Evolutionary conservation across 2,329 filamentous ascomycete species (phyloP).

Genomic region (Pezicula rhizophila): DNA sequence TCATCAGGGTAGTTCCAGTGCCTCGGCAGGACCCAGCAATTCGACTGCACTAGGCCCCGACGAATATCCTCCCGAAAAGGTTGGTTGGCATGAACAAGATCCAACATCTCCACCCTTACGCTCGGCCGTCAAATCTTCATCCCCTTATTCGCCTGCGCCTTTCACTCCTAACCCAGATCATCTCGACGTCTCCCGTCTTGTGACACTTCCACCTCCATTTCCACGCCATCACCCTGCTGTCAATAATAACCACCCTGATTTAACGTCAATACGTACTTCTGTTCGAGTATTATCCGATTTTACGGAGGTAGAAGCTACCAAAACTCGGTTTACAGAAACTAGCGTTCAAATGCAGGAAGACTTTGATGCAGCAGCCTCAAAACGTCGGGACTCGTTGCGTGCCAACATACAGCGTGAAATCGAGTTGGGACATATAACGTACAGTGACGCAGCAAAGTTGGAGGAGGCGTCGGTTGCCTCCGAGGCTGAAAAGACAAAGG

Average conservation of each 20-base stretch:
- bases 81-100: slow-evolving; percentile 42
- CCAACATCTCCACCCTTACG: slow-evolving; percentile 22
- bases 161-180: slow-evolving; percentile 44
- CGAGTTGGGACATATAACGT: slow-evolving; percentile 69
- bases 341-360: slow-evolving; percentile 55
- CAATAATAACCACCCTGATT: slow-evolving; percentile 89
- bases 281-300: slow-evolving; percentile 72
- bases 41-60: slow-evolving; percentile 28
- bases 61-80: slow-evolving; percentile 62
- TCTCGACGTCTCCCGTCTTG: slow-evolving; percentile 83
- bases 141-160: slow-evolving; percentile 30
- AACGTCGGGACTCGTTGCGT: slow-evolving; percentile 59
- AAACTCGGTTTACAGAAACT: slow-evolving; percentile 52
- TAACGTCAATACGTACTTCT: slow-evolving; percentile 68
- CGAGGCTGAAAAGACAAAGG: slow-evolving; percentile 66
- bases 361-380: slow-evolving; percentile 40
- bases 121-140: slow-evolving; percentile 17
- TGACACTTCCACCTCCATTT: slow-evolving; percentile 89
- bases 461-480: slow-evolving; percentile 67
- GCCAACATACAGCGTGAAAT: slow-evolving; percentile 75
- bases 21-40: slow-evolving; percentile 26
- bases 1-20: slow-evolving; percentile 13
- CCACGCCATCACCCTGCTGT: slow-evolving; percentile 92
- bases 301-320: slow-evolving; percentile 62
- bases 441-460: slow-evolving; percentile 74